Evolutionary conservation across 2,329 filamentous ascomycete species (phyloP), one percentile per base, ranked within the genome.

Genomic region (Pseudocercospora ulei): DNA sequence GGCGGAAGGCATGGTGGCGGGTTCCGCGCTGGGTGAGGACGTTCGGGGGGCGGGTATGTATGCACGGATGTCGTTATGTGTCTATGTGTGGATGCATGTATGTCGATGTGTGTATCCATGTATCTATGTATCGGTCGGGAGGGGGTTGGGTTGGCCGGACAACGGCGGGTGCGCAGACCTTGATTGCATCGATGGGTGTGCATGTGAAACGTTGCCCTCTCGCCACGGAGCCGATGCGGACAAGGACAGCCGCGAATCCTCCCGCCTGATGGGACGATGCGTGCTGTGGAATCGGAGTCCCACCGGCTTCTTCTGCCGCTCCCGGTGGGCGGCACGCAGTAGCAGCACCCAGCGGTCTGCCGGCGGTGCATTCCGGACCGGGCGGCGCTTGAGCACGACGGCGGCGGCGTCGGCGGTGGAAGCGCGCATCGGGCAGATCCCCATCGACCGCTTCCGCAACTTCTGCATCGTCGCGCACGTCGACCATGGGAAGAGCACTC

Each of bases 401-500:
- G 31, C 41, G 44, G 48, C 60, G 11, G 61, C 61, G 43, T 58
- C 68, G n/a, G 69, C 72, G 14, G 66, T 80, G 13, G 76, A 80
- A 58, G 64, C 67, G 41, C 68, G 76, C 49, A 86, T 88, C 44
- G 69, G 76, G 9, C 76, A 74, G 4, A 87, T 88, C 38, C 82
- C 82, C 2, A 80, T 87, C 54, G 76, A 81, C 41, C 75, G 82
- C 12, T 88, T 74, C 56, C 80, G 90, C 47, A 98, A 98, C 63
- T 98, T 98, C 62, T 98, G 90, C 64, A 96, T 98, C 56, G 88
- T 98, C 35, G 90, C 90, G 6, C 90, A 98, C 62, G 92, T 98
- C 59, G 90, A 98, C 62, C 90, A 98, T 76, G 90, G 90, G 56
- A 98, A 98, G 65, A 93, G 83, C 59, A 98, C 90, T 3, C 76